Evolutionary conservation across 768 basidiomycete species (phyloP).

Genomic region (Hemileccinum rubropunctum): DNA sequence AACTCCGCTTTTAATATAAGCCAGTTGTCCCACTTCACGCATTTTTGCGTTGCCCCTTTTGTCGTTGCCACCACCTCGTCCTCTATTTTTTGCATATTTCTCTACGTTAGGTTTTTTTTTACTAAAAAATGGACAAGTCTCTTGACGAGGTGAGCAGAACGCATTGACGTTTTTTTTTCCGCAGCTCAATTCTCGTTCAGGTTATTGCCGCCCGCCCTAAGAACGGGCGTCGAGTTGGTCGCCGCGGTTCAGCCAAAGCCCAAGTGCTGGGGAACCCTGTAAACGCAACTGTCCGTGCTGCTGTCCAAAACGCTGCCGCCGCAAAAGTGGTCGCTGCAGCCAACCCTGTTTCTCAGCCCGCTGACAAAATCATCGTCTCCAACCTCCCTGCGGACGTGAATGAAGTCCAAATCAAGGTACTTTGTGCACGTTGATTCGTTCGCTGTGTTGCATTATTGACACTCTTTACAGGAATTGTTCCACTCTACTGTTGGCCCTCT

Average conservation of each 20-base stretch:
- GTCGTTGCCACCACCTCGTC: constrained; percentile 21
- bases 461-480: constrained; percentile 80
- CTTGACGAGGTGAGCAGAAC: constrained; percentile 70
- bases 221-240: constrained; percentile 37
- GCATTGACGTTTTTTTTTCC: constrained; percentile 1
- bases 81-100: background rate
- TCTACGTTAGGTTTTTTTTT: background rate
- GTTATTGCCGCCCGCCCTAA: constrained; percentile 67
- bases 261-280: constrained; percentile 60
- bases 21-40: background rate
- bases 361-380: constrained; percentile 94
- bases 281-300: constrained; percentile 52
- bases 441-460: constrained; percentile 1
- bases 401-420: constrained; percentile 88
- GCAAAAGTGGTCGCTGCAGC: constrained; percentile 41
- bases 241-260: constrained; percentile 47
- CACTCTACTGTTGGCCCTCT: constrained; percentile 85
- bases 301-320: constrained; percentile 43
- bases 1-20: constrained; percentile 23
- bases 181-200: constrained; percentile 34
- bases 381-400: constrained; percentile 93
- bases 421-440: constrained; percentile 18
- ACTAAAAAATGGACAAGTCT: constrained; percentile 68
- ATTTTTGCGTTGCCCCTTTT: constrained; percentile 28
- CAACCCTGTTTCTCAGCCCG: constrained; percentile 36